Base-by-base conservation (phyloP, 495 filamentous ascomycete genomes). In the Penicillium subrubescens region DNA sequence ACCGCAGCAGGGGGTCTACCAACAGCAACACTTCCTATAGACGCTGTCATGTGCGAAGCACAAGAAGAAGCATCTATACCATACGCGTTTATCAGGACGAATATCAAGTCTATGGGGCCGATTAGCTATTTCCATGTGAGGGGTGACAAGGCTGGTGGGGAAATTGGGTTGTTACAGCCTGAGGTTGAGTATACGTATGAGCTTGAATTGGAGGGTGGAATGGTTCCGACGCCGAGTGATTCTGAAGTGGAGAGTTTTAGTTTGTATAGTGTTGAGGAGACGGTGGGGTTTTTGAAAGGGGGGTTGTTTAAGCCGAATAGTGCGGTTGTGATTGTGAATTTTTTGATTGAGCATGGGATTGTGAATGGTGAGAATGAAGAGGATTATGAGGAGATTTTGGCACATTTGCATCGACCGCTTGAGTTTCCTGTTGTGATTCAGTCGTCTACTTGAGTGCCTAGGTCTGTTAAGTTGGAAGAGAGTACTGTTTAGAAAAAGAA, bases 161-260 rank as follows among this genome's bases (percentile, higher is more conserved):
- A 54, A 8, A 19, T 54, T 10, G 51, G 31, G 15, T 12, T 54
- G 25, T 54, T 54, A 33, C 51, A 54, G 15, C 51, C 51, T 3
- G 51, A 54, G 51, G 31, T 33, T 54, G 51, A 33, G 51, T 54
- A 54, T 54, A 54, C 51, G 8, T 54, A 54, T 21, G 11, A n/a
- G 27, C 51, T 33, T n/a, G 51, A 54, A 12, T 34, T 54, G 51
- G 51, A 54, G 31, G 8, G 1, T 1, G 51, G n/a, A 1, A 54
- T 54, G 51, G 27, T 21, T 25, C 51, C 51, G 1, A 54, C 25
- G 14, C 51, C 51, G 25, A 34, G 27, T 34, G 51, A 54, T 31
- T 54, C 51, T 19, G 51, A 54, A 34, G 51, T 54, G 14, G 51
- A 54, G 31, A 34, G 27, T 54, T 54, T 54, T 12, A 29, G 5